Evolutionary conservation across 768 basidiomycete species (phyloP).

Genomic region (Tricholoma matsutake): DNA sequence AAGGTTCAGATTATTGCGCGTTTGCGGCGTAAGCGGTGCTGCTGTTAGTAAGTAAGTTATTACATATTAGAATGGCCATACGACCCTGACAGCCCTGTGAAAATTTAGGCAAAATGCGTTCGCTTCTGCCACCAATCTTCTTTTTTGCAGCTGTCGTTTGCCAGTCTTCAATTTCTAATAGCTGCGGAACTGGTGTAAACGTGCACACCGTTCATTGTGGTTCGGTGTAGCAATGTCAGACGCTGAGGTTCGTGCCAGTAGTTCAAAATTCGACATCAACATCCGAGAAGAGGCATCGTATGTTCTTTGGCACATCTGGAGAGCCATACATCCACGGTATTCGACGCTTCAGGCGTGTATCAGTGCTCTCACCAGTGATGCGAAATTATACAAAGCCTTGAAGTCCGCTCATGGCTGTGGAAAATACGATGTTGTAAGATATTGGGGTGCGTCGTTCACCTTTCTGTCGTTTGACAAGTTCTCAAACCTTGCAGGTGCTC

Average conservation of each 20-base stretch:
- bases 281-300: conserved; percentile 39
- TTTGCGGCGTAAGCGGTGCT: too few species aligned
- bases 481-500: conserved; percentile 4
- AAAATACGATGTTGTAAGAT: conserved; percentile 31
- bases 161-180: background rate
- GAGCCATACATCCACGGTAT: conserved; percentile 23
- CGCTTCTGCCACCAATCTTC: background rate
- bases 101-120: background rate
- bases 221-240: conserved; percentile 16
- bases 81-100: background rate
- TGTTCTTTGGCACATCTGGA: conserved; percentile 40
- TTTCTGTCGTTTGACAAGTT: background rate
- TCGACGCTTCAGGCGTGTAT: conserved; percentile 34
- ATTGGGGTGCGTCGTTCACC: conserved; percentile 21
- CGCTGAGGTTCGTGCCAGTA: conserved; percentile 25
- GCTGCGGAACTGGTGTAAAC: background rate
- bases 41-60: too few species aligned
- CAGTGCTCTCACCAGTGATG: conserved; percentile 27
- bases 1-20: too few species aligned
- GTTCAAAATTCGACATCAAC: conserved; percentile 35
- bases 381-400: conserved; percentile 29
- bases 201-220: too few species aligned
- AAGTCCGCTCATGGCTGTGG: conserved; percentile 27
- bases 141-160: background rate
- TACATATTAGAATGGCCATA: too few species aligned